Percentiles rank a stretch among this genome's conserved stretches.
These are phyloP conservation scores for Truncatella angustata DNA, from an alignment of 2,329 filamentous ascomycete genomes.

Conservation along the genomic window DNA sequence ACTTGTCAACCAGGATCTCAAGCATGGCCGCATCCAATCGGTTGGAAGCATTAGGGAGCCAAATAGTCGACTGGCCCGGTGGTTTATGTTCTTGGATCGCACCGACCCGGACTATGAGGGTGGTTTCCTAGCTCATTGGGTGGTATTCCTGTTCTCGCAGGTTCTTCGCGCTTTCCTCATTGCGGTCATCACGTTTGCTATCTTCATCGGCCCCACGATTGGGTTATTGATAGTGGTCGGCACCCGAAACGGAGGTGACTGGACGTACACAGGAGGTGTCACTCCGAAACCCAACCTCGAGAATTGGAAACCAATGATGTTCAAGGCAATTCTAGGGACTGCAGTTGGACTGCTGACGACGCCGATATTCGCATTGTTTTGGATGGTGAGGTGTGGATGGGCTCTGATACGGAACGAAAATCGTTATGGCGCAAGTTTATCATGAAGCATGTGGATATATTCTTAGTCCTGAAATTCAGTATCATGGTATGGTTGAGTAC, in stretches of 20 bases:
- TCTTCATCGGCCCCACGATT: conserved; percentile 43
- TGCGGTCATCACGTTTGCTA: conserved; percentile 35
- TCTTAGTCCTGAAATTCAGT: too few relatives aligned
- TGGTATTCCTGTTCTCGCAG: conserved; percentile 33
- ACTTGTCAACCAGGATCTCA: conserved; percentile 47
- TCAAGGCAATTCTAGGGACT: conserved; percentile 49
- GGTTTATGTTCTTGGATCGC: conserved; percentile 42
- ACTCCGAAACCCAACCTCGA: conserved; percentile 9
- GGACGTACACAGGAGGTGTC: conserved; percentile 36
- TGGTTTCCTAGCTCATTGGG: conserved; percentile 28
- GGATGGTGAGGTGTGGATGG: conserved; percentile 51
- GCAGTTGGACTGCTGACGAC: conserved; percentile 44
- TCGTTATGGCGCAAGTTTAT: conserved; percentile 19
- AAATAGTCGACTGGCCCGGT: conserved; percentile 30
- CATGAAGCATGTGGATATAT: too few relatives aligned
- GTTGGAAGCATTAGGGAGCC: conserved; percentile 43
- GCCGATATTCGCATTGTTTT: conserved; percentile 47
- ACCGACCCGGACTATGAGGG: conserved; percentile 22
- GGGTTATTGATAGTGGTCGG: conserved; percentile 42
- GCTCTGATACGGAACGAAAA: conserved; percentile 26
- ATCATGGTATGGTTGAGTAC: too few relatives aligned
- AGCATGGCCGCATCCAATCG: conserved; percentile 41
- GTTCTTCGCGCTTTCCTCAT: conserved; percentile 33
- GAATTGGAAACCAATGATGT: conserved; percentile 45
- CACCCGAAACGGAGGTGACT: conserved; percentile 37